Conservation (phyloP, 2,329 filamentous ascomycete species). For the Colletotrichum falcatum region DNA sequence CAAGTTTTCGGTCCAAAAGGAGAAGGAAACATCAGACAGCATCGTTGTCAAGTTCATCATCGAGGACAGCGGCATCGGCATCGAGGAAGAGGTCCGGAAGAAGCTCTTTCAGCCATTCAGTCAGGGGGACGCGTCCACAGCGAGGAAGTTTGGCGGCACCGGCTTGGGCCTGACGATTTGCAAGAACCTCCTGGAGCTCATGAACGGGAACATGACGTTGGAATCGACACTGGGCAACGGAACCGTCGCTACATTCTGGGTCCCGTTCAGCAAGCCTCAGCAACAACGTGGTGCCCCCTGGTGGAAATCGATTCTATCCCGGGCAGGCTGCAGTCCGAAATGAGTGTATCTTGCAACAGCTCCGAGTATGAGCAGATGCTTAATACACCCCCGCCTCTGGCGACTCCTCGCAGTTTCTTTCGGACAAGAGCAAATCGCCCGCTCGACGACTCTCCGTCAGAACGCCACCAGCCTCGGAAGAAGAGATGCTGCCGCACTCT, state of each 20-base stretch:
- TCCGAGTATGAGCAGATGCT: constrained; percentile 69
- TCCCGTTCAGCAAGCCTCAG: constrained; percentile 80
- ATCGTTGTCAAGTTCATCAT: constrained; percentile 79
- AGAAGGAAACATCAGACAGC: constrained; percentile 72
- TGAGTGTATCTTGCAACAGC: constrained; percentile 74
- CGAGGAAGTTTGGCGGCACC: constrained; percentile 82
- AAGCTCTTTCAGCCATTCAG: constrained; percentile 84
- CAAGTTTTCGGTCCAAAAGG: constrained; percentile 72
- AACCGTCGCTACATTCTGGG: constrained; percentile 81
- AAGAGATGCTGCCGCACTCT: constrained; percentile 61
- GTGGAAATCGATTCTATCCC: constrained; percentile 74
- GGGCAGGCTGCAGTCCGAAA: constrained; percentile 73
- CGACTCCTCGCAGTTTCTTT: constrained; percentile 36
- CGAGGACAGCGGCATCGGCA: constrained; percentile 84
- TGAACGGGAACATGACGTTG: constrained; percentile 80
- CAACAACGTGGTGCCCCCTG: constrained; percentile 57
- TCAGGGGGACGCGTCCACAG: constrained; percentile 84
- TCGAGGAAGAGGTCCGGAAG: constrained; percentile 80
- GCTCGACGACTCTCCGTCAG: constrained; percentile 50
- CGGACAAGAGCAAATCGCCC: constrained; percentile 45
- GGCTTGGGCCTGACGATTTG: constrained; percentile 83
- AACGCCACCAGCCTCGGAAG: constrained; percentile 53
- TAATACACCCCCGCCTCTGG: constrained; percentile 53
- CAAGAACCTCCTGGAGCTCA: constrained; percentile 83
- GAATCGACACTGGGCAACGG: constrained; percentile 75